A percentile compares a stretch with the other conserved stretches of the same genome.
phyloP scores from a whole-genome alignment of 1,284 basidiomycete genomes.

The Fomitopsis palustris region DNA sequence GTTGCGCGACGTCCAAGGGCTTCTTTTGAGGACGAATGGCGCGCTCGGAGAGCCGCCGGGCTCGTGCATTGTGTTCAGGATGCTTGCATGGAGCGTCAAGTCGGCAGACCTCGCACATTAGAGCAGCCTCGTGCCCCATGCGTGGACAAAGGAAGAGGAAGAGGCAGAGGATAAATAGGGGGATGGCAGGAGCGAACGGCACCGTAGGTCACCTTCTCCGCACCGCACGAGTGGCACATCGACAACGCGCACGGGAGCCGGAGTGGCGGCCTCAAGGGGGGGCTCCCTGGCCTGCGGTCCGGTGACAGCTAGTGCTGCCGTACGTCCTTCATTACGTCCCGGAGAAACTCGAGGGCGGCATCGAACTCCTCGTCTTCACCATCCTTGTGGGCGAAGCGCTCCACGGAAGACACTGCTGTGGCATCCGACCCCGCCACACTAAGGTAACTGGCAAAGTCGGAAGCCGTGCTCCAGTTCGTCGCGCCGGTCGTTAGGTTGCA shows the following conservation, averaged over 20 bases:
- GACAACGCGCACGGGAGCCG: not conserved
- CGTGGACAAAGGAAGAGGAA: conserved; percentile 1
- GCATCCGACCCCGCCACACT: not conserved
- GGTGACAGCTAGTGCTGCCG: not conserved
- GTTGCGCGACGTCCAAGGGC: not conserved
- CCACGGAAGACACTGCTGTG: not conserved
- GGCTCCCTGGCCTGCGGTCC: not conserved
- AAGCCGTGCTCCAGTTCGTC: not conserved
- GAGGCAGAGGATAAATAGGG: not conserved
- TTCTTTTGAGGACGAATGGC: not conserved
- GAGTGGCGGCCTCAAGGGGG: not conserved
- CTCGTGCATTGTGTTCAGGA: not conserved
- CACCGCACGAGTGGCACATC: not conserved
- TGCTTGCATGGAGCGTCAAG: not conserved
- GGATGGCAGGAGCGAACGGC: not conserved
- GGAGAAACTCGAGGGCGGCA: not conserved
- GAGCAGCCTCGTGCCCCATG: not conserved
- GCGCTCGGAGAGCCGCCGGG: not conserved
- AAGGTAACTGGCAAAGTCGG: not conserved
- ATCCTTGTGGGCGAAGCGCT: not conserved
- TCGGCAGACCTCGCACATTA: not conserved
- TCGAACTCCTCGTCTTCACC: not conserved
- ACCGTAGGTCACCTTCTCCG: not conserved
- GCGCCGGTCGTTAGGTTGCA: not conserved
- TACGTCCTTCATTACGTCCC: not conserved